Evolutionary conservation across 2,329 filamentous ascomycete genomes (phyloP), one percentile per base, ranked within the genome.

Genomic region (Calonectria crousiana): DNA sequence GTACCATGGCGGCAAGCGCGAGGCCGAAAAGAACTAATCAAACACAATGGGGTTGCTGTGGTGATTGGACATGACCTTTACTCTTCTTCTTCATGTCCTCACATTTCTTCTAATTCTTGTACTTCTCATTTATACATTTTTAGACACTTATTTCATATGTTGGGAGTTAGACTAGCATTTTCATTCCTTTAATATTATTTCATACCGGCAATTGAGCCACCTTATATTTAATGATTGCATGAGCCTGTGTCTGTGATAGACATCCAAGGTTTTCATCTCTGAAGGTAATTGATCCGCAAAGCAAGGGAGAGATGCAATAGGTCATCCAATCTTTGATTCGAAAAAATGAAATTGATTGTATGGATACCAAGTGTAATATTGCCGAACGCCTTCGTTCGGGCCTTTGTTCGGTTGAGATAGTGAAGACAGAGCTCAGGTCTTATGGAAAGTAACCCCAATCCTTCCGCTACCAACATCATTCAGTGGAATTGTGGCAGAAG

Each of bases 171-270:
- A 26, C 36, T 62, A 28, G 56, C 56, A 62, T 62, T 38, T 28
- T 28, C 56, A 62, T 62, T 62, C 56, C 56, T 62, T 62, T 28
- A 62, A 62, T 62, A 18, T 41, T 41, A 30, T 3, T 62, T 62
- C 36, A 34, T 9, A 38, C 13, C 11, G 13, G 34, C n/a, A 41
- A 18, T 28, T 28, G 13, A 41, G 34, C 34, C 14, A 20, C 13
- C 1, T 60, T 14, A 20, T 6, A 18, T 10, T 10, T 18, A 34
- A 23, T 23, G 9, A 36, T 16, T 2, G 26, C 34, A 2, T 10
- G 13, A 28, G 23, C 16, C 6, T 18, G 0, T 28, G 1, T 10
- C 28, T 6, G 56, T 41, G 56, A 38, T 60, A 5, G 8, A 20
- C 41, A 2, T 44, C 6, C 41, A 20, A 44, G 6, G 18, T 2